Conservation (phyloP, 2,329 filamentous ascomycete species). For the Chrysoporthe puriensis region DNA sequence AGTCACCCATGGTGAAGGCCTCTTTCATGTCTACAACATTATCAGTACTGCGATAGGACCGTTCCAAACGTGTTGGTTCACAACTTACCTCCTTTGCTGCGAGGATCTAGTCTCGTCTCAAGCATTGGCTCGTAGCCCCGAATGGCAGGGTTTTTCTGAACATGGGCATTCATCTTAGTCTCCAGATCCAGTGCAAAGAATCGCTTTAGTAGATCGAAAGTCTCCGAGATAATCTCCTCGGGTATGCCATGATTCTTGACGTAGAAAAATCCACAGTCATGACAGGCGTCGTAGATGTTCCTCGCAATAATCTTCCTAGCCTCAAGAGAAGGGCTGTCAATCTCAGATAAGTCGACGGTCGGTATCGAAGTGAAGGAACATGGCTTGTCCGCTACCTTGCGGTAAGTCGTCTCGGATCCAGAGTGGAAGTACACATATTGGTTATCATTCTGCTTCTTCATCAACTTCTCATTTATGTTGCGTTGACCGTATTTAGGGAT, state of each 20-base stretch:
- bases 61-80: neutral
- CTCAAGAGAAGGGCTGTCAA: conserved; percentile 33
- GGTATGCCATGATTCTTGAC: conserved; percentile 40
- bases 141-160: conserved; percentile 41
- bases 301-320: conserved; percentile 33
- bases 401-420: conserved; percentile 38
- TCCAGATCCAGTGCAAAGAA: conserved; percentile 39
- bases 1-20: conserved; percentile 44
- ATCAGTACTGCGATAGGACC: neutral
- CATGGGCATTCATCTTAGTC: conserved; percentile 41
- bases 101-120: conserved; percentile 39
- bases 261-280: conserved; percentile 38
- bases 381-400: conserved; percentile 35
- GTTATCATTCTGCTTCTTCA: conserved; percentile 22
- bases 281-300: conserved; percentile 35
- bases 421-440: conserved; percentile 40
- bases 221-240: conserved; percentile 30
- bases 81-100: conserved; percentile 36
- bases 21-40: conserved; percentile 36
- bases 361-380: conserved; percentile 39
- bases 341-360: conserved; percentile 36
- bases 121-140: conserved; percentile 41
- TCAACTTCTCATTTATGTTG: neutral
- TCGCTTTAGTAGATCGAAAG: conserved; percentile 34
- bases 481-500: neutral